Percentiles rank a stretch among this genome's conserved stretches.
phyloP scores from a whole-genome alignment of 208 protist species.

The Hexamita inflata region DNA sequence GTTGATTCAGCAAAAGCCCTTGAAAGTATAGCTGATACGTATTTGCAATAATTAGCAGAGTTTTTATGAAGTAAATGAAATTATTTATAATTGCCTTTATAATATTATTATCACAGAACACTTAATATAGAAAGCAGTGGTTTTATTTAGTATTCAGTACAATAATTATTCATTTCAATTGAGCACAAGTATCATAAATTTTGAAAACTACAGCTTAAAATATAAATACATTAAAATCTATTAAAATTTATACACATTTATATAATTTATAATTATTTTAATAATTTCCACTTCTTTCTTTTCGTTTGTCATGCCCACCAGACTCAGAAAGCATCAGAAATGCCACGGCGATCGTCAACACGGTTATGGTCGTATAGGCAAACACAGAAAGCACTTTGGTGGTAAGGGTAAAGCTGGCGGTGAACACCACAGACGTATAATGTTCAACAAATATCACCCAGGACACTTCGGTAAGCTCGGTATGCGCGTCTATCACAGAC shows the following conservation, averaged over 20 bases:
- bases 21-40: background rate
- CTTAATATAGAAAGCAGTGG: too few relatives aligned
- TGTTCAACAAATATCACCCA: constrained; percentile 90
- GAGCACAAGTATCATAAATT: too few relatives aligned
- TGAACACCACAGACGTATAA: constrained; percentile 93
- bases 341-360: background rate
- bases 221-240: too few relatives aligned
- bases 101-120: too few relatives aligned
- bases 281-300: background rate
- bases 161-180: too few relatives aligned
- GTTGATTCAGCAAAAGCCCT: background rate
- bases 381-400: constrained; percentile 97
- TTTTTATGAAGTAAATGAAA: too few relatives aligned
- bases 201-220: too few relatives aligned
- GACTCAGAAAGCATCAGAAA: background rate
- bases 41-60: background rate
- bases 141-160: too few relatives aligned
- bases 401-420: constrained; percentile 99
- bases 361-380: constrained; percentile 55
- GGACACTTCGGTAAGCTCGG: constrained; percentile 99
- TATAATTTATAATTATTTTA: background rate
- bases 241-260: background rate
- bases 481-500: constrained; percentile 90
- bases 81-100: too few relatives aligned
- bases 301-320: background rate